Conservation (phyloP, 139 green algal species). For the Bryopsis sp. region DNA sequence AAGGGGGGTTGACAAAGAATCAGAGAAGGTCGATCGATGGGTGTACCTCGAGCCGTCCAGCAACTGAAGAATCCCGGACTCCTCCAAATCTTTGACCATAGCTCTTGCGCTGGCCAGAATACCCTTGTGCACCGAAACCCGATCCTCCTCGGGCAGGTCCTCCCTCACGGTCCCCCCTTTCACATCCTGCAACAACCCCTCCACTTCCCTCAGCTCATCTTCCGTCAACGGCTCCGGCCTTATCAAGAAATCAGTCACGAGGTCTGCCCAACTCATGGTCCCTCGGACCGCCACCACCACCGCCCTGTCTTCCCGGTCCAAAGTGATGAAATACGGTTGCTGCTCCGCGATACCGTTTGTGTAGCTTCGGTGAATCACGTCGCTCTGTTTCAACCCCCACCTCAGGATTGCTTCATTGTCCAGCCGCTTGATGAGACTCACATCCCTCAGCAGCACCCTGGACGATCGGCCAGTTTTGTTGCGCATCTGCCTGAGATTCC, state of each 20-base stretch:
- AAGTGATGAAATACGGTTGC: conserved; percentile 15
- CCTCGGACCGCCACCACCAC: conserved; percentile 33
- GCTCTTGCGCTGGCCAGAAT: conserved; percentile 8
- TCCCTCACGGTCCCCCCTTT: background rate
- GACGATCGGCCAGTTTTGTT: background rate
- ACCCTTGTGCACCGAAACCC: conserved; percentile 14
- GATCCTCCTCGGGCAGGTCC: background rate
- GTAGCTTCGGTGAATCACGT: conserved; percentile 9
- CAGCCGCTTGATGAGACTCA: background rate
- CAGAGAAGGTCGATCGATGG: too few relatives aligned
- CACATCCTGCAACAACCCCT: conserved; percentile 1
- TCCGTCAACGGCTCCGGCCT: conserved; percentile 6
- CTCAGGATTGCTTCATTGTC: conserved; percentile 9
- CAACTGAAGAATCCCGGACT: conserved; percentile 5
- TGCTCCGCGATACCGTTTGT: background rate
- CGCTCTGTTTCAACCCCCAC: conserved; percentile 9
- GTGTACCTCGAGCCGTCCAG: too few relatives aligned
- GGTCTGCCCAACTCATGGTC: conserved; percentile 28
- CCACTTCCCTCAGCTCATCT: background rate
- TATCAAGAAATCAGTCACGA: conserved; percentile 31
- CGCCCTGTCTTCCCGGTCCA: conserved; percentile 7
- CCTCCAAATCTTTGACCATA: conserved; percentile 1
- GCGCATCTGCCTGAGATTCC: background rate
- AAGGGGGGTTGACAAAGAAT: too few relatives aligned
- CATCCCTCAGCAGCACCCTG: background rate